Base-by-base conservation (phyloP, 2,329 filamentous ascomycete genomes). In the Xylogone sp. region DNA sequence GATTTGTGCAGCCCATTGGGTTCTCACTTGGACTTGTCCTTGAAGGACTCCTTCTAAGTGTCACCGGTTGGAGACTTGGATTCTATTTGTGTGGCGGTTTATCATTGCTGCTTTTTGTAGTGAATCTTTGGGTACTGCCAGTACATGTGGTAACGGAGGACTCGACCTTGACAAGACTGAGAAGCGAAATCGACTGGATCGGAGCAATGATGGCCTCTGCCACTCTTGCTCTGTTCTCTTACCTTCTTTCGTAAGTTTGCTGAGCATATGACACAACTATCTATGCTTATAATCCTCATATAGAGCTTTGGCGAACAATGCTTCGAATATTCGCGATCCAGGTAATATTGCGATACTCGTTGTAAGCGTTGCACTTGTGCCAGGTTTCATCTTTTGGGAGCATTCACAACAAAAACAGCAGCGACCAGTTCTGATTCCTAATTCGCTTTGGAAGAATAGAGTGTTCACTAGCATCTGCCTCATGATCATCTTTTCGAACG, bases 361-460 rank as follows among this genome's bases (percentile, higher is more conserved):
- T 2, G 49, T 79, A 2, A 71, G 73, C 3, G 53, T 74, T 2
- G 56, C 69, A 2, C 56, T 74, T 2, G 62, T 82, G 2, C 74
- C 75, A 0, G 59, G 65, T 0, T 86, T 86, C 59, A 65, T 77
- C 43, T 60, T 68, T 9, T 86, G 82, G 82, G 73, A 82, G 45
- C 69, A 71, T 10, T 68, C 69, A 3, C 78, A 77, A 46, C 75
- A 77, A 45, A 68, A 65, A 10, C 59, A 63, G 0, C 68, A 70
- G 9, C 69, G 69, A 2, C 75, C 80, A 12, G 80, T 81, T 0
- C 62, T 86, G 7, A 84, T 86, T 20, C 83, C 83, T 0, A 85
- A 86, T 61, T 75, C 74, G 0, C 65, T 86, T 0, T 86, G 83
- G 83, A 72, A 67, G n/a, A 83, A 81, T 43, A 62, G 65, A 0